Evolutionary conservation across 2,329 filamentous ascomycete species (phyloP).

Genomic region (Echinosphaeria canescens): DNA sequence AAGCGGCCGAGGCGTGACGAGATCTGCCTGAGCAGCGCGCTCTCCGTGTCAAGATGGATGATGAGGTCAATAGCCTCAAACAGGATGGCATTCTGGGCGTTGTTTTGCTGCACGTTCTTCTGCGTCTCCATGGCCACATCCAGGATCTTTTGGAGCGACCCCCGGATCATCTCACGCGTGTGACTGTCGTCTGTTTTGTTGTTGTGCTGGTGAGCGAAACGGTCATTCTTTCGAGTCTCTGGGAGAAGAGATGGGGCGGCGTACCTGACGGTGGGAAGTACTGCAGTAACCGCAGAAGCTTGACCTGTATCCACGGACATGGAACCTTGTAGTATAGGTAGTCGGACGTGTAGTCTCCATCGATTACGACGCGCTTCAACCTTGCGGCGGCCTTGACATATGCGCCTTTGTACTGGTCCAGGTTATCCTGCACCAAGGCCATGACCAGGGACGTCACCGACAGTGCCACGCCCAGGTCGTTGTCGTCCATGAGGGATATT

Average conservation of each 20-base stretch:
- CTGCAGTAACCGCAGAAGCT: conserved; percentile 75
- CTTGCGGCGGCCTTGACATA: conserved; percentile 86
- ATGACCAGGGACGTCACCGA: conserved; percentile 94
- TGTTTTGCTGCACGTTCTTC: conserved; percentile 98
- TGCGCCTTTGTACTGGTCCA: conserved; percentile 84
- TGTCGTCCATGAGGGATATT: conserved; percentile 96
- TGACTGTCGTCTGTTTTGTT: conserved; percentile 57
- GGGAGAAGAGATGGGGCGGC: conserved; percentile 7
- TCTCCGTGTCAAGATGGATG: conserved; percentile 91
- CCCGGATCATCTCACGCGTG: conserved; percentile 75
- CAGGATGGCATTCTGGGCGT: conserved; percentile 91
- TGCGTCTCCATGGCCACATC: conserved; percentile 81
- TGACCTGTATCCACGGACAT: conserved; percentile 95
- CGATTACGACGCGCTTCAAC: conserved; percentile 75
- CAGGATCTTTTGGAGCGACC: conserved; percentile 78
- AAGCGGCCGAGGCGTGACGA: conserved; percentile 81
- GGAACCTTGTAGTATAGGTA: conserved; percentile 99
- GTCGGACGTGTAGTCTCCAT: conserved; percentile 72
- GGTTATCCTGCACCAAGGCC: conserved; percentile 79
- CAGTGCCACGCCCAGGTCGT: conserved; percentile 79
- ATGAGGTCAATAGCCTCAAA: conserved; percentile 98
- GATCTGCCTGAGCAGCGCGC: conserved; percentile 88
- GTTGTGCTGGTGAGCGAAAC: background rate
- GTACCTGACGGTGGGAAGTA: conserved; percentile 87
- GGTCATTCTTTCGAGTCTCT: background rate